Evolutionary conservation across 2,329 filamentous ascomycete genomes (phyloP), one percentile per base, ranked within the genome.

Genomic region (Cladorrhinum sp.): DNA sequence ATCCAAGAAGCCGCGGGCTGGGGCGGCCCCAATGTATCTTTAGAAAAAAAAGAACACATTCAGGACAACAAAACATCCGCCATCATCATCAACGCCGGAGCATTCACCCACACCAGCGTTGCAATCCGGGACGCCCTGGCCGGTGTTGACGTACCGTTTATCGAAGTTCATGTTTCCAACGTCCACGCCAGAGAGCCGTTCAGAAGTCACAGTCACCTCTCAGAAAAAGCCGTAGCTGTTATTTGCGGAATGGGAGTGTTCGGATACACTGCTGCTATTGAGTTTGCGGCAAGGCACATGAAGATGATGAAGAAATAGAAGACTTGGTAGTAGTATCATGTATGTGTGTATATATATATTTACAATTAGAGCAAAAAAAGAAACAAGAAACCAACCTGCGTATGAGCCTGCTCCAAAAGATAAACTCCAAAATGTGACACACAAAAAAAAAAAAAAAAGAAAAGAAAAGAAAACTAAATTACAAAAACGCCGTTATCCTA

Each of bases 81-180:
- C 64, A 83, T 90, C 66, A 77, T 93, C 69, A 91, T 93, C 77
- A 93, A 93, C 75, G 86, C 89, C 0, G 90, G 85, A 1, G 90
- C 83, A 0, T 86, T 86, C 67, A 92, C 90, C 1, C 90, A 94
- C 73, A 92, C 89, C 0, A 89, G 85, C 68, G 86, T 93, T 1
- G 88, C 86, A 0, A 80, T 93, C 61, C 80, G 90, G n/a, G 90
- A 93, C 72, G 89, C 90, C 0, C 75, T 93, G 24, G 72, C 86
- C 0, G 88, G 85, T 3, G 86, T 91, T 0, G 79, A 79, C 6
- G 85, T 92, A 21, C 90, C 89, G 0, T 93, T 92, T 68, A 78
- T 93, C 52, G 90, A 94, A 75, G 73, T 92, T n/a, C 90, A 93
- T 72, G 82, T 92, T 33, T 86, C 80, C 59, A 93, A 93, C 72